Evolutionary conservation across 805 yeast genomes (phyloP).

Genomic region (Dipodascus albidus): DNA sequence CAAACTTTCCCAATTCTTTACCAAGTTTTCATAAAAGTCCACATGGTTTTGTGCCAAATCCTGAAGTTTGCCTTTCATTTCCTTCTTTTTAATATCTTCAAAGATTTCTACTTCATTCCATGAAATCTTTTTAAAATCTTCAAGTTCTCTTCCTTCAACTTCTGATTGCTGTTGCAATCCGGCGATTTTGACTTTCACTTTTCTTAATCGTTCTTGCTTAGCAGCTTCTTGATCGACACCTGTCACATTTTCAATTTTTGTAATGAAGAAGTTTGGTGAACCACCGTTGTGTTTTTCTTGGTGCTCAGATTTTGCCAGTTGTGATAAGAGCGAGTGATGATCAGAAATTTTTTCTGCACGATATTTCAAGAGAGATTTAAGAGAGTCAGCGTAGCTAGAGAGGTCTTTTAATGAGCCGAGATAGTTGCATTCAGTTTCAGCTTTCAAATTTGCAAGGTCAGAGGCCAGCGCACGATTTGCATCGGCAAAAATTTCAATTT

Average conservation of each 20-base stretch:
- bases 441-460: slow-evolving; percentile 34
- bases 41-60: slow-evolving; percentile 70
- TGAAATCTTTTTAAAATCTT: slow-evolving; percentile 45
- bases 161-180: slow-evolving; percentile 40
- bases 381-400: slow-evolving; percentile 61
- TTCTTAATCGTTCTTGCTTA: slow-evolving; percentile 39
- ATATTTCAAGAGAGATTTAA: slow-evolving; percentile 59
- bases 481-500: slow-evolving; percentile 35
- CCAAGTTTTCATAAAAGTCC: slow-evolving; percentile 54
- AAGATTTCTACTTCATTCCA: slow-evolving; percentile 51
- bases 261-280: slow-evolving; percentile 40
- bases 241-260: slow-evolving; percentile 48
- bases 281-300: slow-evolving; percentile 50
- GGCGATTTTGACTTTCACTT: slow-evolving; percentile 38
- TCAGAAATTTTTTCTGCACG: slow-evolving; percentile 90
- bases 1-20: slow-evolving; percentile 47
- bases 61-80: slow-evolving; percentile 58
- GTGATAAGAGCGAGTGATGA: slow-evolving; percentile 74
- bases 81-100: slow-evolving; percentile 69
- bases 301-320: slow-evolving; percentile 51
- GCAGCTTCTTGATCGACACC: slow-evolving; percentile 51
- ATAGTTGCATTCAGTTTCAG: slow-evolving; percentile 63
- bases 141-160: slow-evolving; percentile 38
- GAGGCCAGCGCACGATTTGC: slow-evolving; percentile 35
- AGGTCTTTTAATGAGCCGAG: slow-evolving; percentile 75